phyloP scores from a whole-genome alignment of 805 yeast genomes.

The Metschnikowia drakensbergensis region DNA sequence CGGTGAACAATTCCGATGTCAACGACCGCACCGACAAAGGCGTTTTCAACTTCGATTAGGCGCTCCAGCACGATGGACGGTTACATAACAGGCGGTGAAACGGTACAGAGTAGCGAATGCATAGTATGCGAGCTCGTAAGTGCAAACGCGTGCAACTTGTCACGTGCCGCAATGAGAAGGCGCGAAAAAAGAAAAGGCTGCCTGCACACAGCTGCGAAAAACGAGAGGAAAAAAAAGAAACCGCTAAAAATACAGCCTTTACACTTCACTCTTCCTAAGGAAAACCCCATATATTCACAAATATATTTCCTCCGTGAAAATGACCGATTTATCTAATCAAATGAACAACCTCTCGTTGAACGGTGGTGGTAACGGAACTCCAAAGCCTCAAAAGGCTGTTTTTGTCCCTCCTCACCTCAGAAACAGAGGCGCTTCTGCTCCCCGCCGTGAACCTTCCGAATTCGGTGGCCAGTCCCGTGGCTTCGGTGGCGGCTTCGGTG shows the following conservation, averaged over 20 bases:
- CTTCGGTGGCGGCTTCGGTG: slow-evolving; percentile 16
- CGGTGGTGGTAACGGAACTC: slow-evolving; percentile 28
- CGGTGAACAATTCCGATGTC: slow-evolving; percentile 9
- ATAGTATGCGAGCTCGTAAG: too few relatives aligned
- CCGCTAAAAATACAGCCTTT: neutral
- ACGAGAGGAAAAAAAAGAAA: slow-evolving; percentile 5
- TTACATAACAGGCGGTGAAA: too few relatives aligned
- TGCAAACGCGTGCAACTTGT: neutral
- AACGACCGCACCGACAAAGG: neutral
- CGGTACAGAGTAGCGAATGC: too few relatives aligned
- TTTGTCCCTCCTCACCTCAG: slow-evolving; percentile 35
- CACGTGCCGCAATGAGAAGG: slow-evolving; percentile 7
- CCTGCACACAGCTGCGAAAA: slow-evolving; percentile 3
- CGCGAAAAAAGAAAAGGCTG: slow-evolving; percentile 1
- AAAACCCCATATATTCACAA: neutral
- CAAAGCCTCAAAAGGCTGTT: slow-evolving; percentile 16
- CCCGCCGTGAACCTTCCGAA: slow-evolving; percentile 30
- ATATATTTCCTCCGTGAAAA: slow-evolving; percentile 24
- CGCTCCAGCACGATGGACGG: neutral
- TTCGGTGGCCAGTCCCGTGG: slow-evolving; percentile 15
- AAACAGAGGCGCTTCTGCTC: slow-evolving; percentile 29
- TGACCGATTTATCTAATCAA: slow-evolving; percentile 58
- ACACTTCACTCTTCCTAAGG: slow-evolving; percentile 2
- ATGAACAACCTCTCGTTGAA: slow-evolving; percentile 54
- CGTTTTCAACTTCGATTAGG: neutral